These are phyloP conservation scores for Eucommia ulmoides DNA, from an alignment of 257 asterid genomes.

Conservation along the genomic window DNA sequence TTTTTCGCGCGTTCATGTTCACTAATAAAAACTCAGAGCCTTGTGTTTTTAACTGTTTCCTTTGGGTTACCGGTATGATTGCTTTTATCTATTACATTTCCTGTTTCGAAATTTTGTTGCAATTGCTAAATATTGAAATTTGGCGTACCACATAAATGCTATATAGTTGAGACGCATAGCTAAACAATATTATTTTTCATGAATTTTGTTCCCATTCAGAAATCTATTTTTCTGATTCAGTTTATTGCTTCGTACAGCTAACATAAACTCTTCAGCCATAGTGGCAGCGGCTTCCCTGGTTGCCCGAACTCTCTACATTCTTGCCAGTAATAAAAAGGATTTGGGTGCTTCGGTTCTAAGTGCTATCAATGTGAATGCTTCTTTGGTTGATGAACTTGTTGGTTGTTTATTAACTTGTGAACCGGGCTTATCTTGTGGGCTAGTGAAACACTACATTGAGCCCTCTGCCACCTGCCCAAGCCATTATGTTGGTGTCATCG, in stretches of 20 bases:
- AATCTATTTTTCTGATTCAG: slow-evolving; percentile 1
- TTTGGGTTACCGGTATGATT: too few species aligned
- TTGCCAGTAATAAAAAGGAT: slow-evolving; percentile 49
- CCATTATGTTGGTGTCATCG: not conserved
- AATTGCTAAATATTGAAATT: too few species aligned
- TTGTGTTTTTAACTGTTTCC: too few species aligned
- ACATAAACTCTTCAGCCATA: slow-evolving; percentile 68
- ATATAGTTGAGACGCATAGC: too few species aligned
- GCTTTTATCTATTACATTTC: too few species aligned
- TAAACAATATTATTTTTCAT: too few species aligned
- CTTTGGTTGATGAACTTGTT: not conserved
- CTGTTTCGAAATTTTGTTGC: too few species aligned
- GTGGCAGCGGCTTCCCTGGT: slow-evolving; percentile 85
- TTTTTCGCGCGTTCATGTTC: too few species aligned
- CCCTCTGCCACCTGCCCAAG: slow-evolving; percentile 25
- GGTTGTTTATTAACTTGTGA: slow-evolving; percentile 8
- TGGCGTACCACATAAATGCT: too few species aligned
- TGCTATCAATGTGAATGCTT: not conserved
- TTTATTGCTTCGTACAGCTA: slow-evolving; percentile 48
- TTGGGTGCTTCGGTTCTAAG: slow-evolving; percentile 13
- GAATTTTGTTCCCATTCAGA: too few species aligned
- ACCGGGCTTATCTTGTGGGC: slow-evolving; percentile 32
- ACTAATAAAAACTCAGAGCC: too few species aligned
- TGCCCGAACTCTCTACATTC: slow-evolving; percentile 77
- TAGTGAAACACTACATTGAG: slow-evolving; percentile 66